Percentiles rank a stretch among this genome's conserved stretches.
Conservation (phyloP, 2,329 filamentous ascomycete species). For the Thelonectria rubi region DNA sequence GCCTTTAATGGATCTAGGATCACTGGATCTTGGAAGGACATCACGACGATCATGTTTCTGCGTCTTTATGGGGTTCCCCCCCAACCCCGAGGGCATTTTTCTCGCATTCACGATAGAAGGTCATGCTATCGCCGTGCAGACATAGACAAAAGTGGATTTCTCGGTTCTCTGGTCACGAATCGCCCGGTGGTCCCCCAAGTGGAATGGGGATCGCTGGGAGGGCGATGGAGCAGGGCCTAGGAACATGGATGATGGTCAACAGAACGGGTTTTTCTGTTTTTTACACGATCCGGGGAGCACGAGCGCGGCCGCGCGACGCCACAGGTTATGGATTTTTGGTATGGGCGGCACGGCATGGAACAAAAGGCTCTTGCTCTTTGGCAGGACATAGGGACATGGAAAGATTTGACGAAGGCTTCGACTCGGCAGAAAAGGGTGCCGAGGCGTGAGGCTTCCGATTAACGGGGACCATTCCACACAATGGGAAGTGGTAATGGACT, state of each 20-base stretch:
- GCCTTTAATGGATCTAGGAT: constrained; percentile 48
- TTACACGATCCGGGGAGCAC: constrained; percentile 47
- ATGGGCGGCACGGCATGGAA: constrained; percentile 47
- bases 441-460: constrained; percentile 42
- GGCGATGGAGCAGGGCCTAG: constrained; percentile 46
- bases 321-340: constrained; percentile 50
- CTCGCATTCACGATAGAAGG: constrained; percentile 55
- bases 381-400: constrained; percentile 44
- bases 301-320: constrained; percentile 50
- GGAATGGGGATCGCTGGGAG: constrained; percentile 45
- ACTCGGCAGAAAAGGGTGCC: constrained; percentile 37
- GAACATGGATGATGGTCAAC: constrained; percentile 46
- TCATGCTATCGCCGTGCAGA: constrained; percentile 57
- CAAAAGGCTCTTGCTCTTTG: constrained; percentile 45
- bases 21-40: constrained; percentile 48
- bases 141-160: constrained; percentile 75
- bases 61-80: constrained; percentile 49
- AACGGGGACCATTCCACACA: constrained; percentile 38
- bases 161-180: constrained; percentile 63
- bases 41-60: constrained; percentile 50
- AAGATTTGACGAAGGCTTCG: constrained; percentile 41
- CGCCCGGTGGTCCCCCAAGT: constrained; percentile 47
- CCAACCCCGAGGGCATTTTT: constrained; percentile 50
- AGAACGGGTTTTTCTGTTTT: constrained; percentile 49
- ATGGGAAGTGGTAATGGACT: constrained; percentile 35